Evolutionary conservation across 2,329 filamentous ascomycete species (phyloP), one percentile per base, ranked within the genome.

Genomic region (Colletotrichum sublineola): DNA sequence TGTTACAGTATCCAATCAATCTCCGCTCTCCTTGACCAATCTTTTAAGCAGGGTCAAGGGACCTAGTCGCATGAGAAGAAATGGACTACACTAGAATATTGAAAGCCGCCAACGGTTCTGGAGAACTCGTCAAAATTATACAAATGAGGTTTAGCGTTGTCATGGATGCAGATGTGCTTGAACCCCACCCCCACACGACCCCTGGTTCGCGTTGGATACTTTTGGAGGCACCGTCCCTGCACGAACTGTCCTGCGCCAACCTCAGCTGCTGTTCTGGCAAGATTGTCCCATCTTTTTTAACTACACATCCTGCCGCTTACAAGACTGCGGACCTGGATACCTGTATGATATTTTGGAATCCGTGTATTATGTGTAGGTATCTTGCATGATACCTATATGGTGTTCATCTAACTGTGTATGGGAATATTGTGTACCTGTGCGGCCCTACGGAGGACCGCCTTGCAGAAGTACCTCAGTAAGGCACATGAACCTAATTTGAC

Each of bases 81-180:
- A 62, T 24, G 42, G 33, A 33, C 48, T 46, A 48, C 62, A 67
- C 67, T 56, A 44, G 63, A 68, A 71, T 57, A 29, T 38, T 44
- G 44, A 48, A 46, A 71, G 24, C 15, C 50, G 44, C 52, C 55
- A 38, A 40, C 40, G 46, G 29, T 64, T 55, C 56, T 58, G 40
- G 48, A 62, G 46, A 53, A 53, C 75, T 83, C 81, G 81, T 82
- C 78, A 81, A 83, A 80, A 75, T 81, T 82, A 78, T 81, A 81
- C 78, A 75, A 80, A 81, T 78, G 77, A 63, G 79, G 80, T 76
- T 79, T 83, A 82, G 81, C 78, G 80, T 74, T 60, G 53, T 31
- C 58, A 53, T 52, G 46, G 33, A 40, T 29, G 7, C 33, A 40
- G 60, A 52, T 40, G 46, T 44, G 44, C 29, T 20, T 38, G 33